A percentile compares a stretch with the other conserved stretches of the same genome.
phyloP scores from a whole-genome alignment of 2,329 filamentous ascomycete genomes.

The Clarireedia hainanense region DNA sequence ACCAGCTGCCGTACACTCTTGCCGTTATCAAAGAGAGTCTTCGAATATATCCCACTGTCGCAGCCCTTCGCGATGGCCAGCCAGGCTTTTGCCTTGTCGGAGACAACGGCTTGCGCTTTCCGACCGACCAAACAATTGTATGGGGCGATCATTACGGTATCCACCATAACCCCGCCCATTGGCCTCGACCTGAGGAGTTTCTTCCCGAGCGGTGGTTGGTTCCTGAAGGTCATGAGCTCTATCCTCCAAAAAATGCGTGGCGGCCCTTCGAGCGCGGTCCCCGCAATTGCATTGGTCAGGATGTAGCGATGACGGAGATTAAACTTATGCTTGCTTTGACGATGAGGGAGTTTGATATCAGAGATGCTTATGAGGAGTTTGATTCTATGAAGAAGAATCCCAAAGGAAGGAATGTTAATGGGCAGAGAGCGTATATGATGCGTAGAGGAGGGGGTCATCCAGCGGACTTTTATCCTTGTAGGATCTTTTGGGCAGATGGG shows the following conservation, averaged over 20 bases:
- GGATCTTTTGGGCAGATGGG: background rate
- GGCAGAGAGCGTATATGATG: constrained; percentile 3
- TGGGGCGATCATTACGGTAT: background rate
- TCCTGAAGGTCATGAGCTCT: constrained; percentile 30
- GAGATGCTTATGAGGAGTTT: background rate
- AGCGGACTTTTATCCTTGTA: background rate
- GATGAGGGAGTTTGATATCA: constrained; percentile 6
- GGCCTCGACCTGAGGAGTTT: constrained; percentile 37
- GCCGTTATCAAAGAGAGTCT: constrained; percentile 18
- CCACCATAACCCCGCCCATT: constrained; percentile 35
- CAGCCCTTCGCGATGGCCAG: background rate
- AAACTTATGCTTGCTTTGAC: constrained; percentile 38
- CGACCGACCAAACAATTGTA: background rate
- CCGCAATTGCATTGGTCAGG: constrained; percentile 50
- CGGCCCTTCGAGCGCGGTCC: constrained; percentile 47
- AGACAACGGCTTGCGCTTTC: background rate
- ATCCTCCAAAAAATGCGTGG: constrained; percentile 36
- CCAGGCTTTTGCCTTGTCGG: background rate
- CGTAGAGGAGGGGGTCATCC: background rate
- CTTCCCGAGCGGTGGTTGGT: constrained; percentile 40
- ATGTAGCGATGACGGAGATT: constrained; percentile 42
- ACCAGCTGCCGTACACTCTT: constrained; percentile 15
- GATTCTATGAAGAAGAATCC: background rate
- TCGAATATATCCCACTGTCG: background rate
- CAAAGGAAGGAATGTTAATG: background rate